phyloP scores from a whole-genome alignment of 2,329 filamentous ascomycete genomes.

The Alternaria rosae region DNA sequence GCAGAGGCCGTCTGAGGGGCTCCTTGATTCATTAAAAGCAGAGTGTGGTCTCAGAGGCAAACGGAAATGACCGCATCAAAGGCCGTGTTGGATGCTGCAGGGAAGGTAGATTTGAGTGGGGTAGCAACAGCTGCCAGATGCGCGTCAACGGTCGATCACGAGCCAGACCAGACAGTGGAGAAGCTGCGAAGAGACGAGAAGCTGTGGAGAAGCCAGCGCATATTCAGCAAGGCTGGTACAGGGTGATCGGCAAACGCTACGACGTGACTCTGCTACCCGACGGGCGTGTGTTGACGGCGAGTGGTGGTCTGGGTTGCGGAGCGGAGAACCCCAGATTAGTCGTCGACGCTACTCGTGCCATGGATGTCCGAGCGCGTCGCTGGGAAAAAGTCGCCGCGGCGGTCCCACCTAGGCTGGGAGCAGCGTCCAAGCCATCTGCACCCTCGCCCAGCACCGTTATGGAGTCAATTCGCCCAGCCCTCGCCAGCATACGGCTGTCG shows the following conservation, averaged over 20 bases:
- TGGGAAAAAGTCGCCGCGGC: slow-evolving; percentile 9
- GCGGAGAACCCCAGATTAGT: slow-evolving; percentile 20
- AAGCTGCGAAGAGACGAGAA: slow-evolving; percentile 17
- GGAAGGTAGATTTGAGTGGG: slow-evolving; percentile 20
- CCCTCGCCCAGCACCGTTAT: slow-evolving; percentile 21
- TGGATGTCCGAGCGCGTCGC: slow-evolving; percentile 1
- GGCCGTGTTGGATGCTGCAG: slow-evolving; percentile 6
- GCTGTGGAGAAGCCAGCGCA: slow-evolving; percentile 27
- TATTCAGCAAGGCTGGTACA: slow-evolving; percentile 22
- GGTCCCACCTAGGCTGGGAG: background rate
- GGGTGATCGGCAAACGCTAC: slow-evolving; percentile 16
- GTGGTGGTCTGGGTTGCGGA: slow-evolving; percentile 8
- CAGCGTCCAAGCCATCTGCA: background rate
- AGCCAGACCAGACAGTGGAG: slow-evolving; percentile 21
- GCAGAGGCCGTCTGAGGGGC: slow-evolving; percentile 37
- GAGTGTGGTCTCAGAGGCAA: slow-evolving; percentile 17
- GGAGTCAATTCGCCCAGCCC: slow-evolving; percentile 41
- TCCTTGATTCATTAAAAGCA: slow-evolving; percentile 46
- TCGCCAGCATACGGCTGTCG: slow-evolving; percentile 28
- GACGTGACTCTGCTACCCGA: slow-evolving; percentile 3
- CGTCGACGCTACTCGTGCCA: background rate
- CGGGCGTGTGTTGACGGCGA: slow-evolving; percentile 4
- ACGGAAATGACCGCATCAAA: slow-evolving; percentile 17
- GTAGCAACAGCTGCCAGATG: slow-evolving; percentile 12
- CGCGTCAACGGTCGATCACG: slow-evolving; percentile 14